Evolutionary conservation across 306 rosid genomes (phyloP).

Genomic region (Citrullus amarus): DNA sequence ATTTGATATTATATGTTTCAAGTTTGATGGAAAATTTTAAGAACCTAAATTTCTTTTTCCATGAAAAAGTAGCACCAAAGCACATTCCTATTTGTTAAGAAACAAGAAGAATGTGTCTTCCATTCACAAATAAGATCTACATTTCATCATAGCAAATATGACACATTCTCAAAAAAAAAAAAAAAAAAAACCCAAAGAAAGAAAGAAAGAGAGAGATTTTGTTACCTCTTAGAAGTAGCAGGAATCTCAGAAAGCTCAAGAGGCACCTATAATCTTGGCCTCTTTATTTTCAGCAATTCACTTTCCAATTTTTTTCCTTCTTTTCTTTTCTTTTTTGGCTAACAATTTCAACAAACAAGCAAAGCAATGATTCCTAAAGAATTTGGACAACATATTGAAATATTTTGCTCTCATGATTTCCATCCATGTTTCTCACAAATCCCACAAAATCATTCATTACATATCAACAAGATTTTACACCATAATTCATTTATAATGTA

Average conservation of each 20-base stretch:
- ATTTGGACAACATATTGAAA: not conserved
- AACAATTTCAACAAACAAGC: conserved; percentile 23
- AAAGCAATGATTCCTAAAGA: conserved; percentile 26
- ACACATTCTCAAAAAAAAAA: not conserved
- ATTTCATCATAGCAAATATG: not conserved
- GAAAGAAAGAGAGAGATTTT: not conserved
- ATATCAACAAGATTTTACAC: not conserved
- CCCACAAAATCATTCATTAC: not conserved
- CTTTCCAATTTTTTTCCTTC: not conserved
- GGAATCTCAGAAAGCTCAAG: conserved; percentile 5
- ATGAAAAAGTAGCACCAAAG: not conserved
- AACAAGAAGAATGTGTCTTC: not conserved
- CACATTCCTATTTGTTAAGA: not conserved
- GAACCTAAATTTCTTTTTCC: not conserved
- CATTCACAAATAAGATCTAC: not conserved
- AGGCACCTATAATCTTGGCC: conserved; percentile 1
- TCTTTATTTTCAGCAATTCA: conserved; percentile 2
- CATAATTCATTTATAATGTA: not conserved
- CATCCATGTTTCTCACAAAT: not conserved
- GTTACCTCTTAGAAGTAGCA: not conserved
- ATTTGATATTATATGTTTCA: not conserved
- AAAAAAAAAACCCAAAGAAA: not conserved
- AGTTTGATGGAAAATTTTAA: not conserved
- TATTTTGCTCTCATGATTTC: not conserved
- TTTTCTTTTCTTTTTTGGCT: conserved; percentile 15